phyloP scores from a whole-genome alignment of 768 basidiomycete genomes.

The Cubamyces sp. region DNA sequence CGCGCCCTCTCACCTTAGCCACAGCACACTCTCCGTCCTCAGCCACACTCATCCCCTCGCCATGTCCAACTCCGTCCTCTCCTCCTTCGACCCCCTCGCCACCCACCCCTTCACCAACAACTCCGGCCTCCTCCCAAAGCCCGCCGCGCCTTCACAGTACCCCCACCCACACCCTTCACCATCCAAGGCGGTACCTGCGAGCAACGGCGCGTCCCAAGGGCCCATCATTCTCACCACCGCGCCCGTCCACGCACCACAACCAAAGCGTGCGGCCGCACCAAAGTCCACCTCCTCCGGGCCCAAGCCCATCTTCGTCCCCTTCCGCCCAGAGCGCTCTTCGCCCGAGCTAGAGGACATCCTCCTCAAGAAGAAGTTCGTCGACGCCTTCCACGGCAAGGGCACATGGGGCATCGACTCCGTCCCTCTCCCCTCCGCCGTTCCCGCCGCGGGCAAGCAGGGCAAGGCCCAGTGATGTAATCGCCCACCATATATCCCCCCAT shows the following conservation, averaged over 20 bases:
- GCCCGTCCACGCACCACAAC: slow-evolving; percentile 33
- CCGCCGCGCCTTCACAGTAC: slow-evolving; percentile 53
- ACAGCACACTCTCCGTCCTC: neutral
- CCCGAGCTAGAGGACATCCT: slow-evolving; percentile 56
- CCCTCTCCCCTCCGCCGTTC: slow-evolving; percentile 19
- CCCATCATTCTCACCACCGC: slow-evolving; percentile 24
- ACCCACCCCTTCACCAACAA: slow-evolving; percentile 60
- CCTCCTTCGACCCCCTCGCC: slow-evolving; percentile 61
- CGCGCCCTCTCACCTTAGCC: neutral
- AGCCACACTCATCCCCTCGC: slow-evolving; percentile 7
- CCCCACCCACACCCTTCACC: slow-evolving; percentile 45
- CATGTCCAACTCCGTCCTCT: slow-evolving; percentile 38
- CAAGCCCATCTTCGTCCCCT: slow-evolving; percentile 52
- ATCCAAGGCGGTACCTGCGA: slow-evolving; percentile 23
- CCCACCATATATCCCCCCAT: slow-evolving; percentile 24
- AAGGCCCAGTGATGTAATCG: slow-evolving; percentile 25
- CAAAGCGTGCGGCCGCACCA: slow-evolving; percentile 27
- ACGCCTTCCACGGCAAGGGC: slow-evolving; percentile 36
- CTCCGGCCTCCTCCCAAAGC: slow-evolving; percentile 39
- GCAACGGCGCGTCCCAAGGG: slow-evolving; percentile 10
- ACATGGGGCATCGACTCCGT: slow-evolving; percentile 34
- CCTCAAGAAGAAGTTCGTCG: slow-evolving; percentile 40
- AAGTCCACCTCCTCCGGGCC: slow-evolving; percentile 20
- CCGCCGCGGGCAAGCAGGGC: slow-evolving; percentile 17
- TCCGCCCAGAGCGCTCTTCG: slow-evolving; percentile 53